These are phyloP conservation scores for Pseudogymnoascus destructans DNA, from an alignment of 2,329 filamentous ascomycete genomes.

Conservation along the genomic window DNA sequence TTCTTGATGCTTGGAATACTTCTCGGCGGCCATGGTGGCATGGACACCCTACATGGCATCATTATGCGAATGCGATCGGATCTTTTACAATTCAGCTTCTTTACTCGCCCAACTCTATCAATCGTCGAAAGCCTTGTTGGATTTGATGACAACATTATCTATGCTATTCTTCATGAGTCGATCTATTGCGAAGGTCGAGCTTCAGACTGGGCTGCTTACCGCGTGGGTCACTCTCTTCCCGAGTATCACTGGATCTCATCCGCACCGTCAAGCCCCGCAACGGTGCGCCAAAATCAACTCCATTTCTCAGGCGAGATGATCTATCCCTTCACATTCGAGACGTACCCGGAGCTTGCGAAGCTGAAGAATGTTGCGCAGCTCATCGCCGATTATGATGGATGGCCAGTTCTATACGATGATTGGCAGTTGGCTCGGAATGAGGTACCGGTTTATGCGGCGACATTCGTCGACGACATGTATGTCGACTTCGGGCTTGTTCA, in stretches of 20 bases:
- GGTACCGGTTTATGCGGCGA: constrained; percentile 76
- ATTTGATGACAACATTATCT: constrained; percentile 69
- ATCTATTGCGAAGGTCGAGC: constrained; percentile 63
- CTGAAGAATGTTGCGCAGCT: constrained; percentile 56
- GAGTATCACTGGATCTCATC: constrained; percentile 36
- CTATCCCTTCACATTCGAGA: constrained; percentile 72
- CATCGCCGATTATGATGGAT: constrained; percentile 54
- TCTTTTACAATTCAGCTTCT: constrained; percentile 59
- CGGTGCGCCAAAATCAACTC: constrained; percentile 38
- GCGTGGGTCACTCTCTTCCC: constrained; percentile 39
- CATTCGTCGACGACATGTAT: constrained; percentile 83
- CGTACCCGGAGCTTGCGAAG: constrained; percentile 60
- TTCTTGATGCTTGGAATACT: constrained; percentile 66
- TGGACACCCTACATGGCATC: constrained; percentile 62
- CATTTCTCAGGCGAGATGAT: constrained; percentile 92
- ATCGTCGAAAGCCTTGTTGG: constrained; percentile 52
- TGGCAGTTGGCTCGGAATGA: constrained; percentile 60
- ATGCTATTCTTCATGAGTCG: constrained; percentile 75
- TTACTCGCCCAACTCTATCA: constrained; percentile 59
- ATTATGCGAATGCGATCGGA: constrained; percentile 60
- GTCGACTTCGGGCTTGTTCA: constrained; percentile 65
- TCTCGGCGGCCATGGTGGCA: constrained; percentile 67
- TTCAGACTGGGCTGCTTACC: constrained; percentile 63
- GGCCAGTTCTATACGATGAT: constrained; percentile 66
- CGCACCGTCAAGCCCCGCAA: constrained; percentile 22